Conservation (phyloP, 2,329 filamentous ascomycete genomes). For the Hypomyces perniciosus region DNA sequence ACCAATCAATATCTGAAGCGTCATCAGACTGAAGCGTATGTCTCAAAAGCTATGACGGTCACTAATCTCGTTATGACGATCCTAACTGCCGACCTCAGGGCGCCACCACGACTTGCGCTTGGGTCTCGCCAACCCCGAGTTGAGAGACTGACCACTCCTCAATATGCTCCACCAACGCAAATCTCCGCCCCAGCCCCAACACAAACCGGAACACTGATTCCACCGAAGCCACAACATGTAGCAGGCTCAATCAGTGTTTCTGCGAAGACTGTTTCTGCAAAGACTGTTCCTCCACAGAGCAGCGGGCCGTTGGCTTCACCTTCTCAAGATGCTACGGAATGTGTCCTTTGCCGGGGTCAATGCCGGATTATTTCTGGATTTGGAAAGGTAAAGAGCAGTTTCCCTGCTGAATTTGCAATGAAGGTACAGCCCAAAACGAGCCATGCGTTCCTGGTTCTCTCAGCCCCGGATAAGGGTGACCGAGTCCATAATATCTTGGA, state of each 20-base stretch:
- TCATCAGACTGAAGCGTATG: constrained; percentile 13
- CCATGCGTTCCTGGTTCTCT: constrained; percentile 18
- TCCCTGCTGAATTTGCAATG: constrained; percentile 14
- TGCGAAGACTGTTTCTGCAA: background rate
- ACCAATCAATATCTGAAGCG: constrained; percentile 7
- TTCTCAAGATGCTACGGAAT: constrained; percentile 5
- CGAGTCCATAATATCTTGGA: constrained; percentile 18
- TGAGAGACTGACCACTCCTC: background rate
- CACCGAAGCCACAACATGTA: background rate
- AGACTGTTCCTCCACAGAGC: background rate
- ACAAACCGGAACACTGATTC: background rate
- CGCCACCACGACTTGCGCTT: constrained; percentile 10
- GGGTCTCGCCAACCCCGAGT: background rate
- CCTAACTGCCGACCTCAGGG: constrained; percentile 6
- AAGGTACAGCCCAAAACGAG: constrained; percentile 13
- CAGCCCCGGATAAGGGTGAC: constrained; percentile 7
- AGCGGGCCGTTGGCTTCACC: no score
- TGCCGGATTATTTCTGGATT: constrained; percentile 15
- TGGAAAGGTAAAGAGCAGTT: background rate
- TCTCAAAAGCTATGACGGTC: background rate
- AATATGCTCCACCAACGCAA: background rate
- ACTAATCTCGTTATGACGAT: background rate
- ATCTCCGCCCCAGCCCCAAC: no score
- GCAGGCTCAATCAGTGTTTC: no score
- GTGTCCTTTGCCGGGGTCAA: constrained; percentile 14